Base-by-base conservation (phyloP, 148 eudicot species). In the Dianthus caryophyllus region DNA sequence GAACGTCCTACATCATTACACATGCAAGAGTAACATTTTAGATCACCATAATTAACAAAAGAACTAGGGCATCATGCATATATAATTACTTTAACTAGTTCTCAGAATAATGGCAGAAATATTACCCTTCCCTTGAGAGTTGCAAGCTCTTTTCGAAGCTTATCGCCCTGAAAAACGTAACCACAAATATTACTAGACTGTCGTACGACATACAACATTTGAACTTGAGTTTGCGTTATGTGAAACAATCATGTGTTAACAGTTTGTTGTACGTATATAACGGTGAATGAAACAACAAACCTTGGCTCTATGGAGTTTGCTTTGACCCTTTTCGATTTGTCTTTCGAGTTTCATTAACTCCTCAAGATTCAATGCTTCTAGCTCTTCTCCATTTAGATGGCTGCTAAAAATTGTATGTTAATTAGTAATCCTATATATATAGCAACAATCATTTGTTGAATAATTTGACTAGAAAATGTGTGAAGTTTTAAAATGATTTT, bases 301-400 rank as follows among this genome's bases (percentile, higher is more conserved):
- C 78, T 75, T 75, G 38, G 74, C 74, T 64, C 74, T 54, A n/a
- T 66, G 70, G 44, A 75, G 25, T 65, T 52, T 75, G 61, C 1
- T 75, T 65, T 58, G 78, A 20, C 74, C 71, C 55, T 38, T 75
- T 25, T 70, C 78, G 24, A 75, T 51, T 65, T 75, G 78, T 70
- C 78, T 70, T 75, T 75, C 78, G 0, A 75, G 71, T 60, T 57
- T 75, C 52, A 70, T 70, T 49, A 75, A 60, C 70, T 75, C 78
- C 6, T 75, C 78, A 17, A 75, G 65, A 71, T 64, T 58, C 60
- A 75, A 12, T 15, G 43, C 71, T 5, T 75, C 78, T 10, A 75
- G 60, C 3, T 70, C 67, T 7, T 70, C 74, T 10, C 78, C 78
- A 29, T 65, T 64, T 11, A 75, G 12, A 10, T 49, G 78, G 38